Conservation (phyloP, 23 red algal species). For the Gracilaria gracilis region DNA sequence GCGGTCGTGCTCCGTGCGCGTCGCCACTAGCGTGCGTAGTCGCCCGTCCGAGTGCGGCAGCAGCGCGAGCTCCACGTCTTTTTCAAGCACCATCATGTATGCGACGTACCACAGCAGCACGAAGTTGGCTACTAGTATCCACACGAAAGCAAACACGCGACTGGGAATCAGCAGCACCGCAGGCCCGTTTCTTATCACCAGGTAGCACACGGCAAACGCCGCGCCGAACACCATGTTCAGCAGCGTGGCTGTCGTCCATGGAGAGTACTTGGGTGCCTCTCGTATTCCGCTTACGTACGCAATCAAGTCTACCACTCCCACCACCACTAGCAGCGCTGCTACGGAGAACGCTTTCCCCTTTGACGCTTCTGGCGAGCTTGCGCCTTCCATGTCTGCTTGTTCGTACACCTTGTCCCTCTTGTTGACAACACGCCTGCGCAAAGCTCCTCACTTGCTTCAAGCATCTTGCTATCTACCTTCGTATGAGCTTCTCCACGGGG, state of each 20-base stretch:
- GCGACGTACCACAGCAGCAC: conserved; percentile 19
- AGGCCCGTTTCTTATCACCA: conserved; percentile 12
- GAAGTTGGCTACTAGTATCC: conserved; percentile 8
- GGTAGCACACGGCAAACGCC: conserved; percentile 4
- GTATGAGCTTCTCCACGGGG: no score
- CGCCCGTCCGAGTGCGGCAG: conserved; percentile 2
- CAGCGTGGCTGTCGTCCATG: not conserved
- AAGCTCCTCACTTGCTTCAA: no score
- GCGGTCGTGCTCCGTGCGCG: not conserved
- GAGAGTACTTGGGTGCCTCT: not conserved
- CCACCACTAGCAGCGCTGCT: not conserved
- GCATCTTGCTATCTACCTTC: no score
- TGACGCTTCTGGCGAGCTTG: not conserved
- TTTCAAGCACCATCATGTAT: not conserved
- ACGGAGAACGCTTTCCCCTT: not conserved
- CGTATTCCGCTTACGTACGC: not conserved
- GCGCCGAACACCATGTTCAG: not conserved
- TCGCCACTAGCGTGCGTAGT: not conserved
- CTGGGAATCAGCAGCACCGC: not conserved
- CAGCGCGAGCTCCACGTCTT: not conserved
- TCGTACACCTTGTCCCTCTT: not conserved
- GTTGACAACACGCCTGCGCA: no score
- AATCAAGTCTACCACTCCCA: not conserved
- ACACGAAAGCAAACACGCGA: conserved; percentile 17
- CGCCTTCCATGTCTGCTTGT: not conserved